Conservation (phyloP, 768 basidiomycete genomes). For the Lentinula detonsa region DNA sequence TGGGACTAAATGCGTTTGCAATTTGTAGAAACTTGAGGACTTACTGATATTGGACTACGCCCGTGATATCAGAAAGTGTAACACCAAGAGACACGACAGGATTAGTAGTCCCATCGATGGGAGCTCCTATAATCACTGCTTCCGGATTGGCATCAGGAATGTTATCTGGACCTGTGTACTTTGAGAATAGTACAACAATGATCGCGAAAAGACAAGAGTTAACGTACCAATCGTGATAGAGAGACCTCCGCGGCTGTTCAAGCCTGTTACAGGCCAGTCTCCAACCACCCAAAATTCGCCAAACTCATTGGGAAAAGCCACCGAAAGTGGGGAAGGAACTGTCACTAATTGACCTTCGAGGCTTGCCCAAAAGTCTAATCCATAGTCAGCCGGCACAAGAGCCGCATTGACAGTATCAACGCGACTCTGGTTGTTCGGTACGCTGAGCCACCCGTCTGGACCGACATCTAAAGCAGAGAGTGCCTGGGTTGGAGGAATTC, state of each 20-base stretch:
- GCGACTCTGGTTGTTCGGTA: conserved; percentile 46
- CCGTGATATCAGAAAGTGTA: conserved; percentile 43
- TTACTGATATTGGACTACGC: conserved; percentile 49
- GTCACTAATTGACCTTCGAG: conserved; percentile 54
- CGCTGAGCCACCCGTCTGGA: conserved; percentile 47
- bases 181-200: not conserved
- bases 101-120: conserved; percentile 48
- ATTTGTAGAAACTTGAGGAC: conserved; percentile 7
- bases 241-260: conserved; percentile 50
- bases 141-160: conserved; percentile 58
- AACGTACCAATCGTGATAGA: conserved; percentile 40
- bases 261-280: conserved; percentile 48
- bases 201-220: not conserved
- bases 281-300: conserved; percentile 58
- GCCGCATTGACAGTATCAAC: conserved; percentile 39
- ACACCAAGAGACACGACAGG: conserved; percentile 43
- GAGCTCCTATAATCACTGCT: conserved; percentile 44
- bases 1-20: not conserved
- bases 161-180: conserved; percentile 33
- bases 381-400: conserved; percentile 44
- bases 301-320: conserved; percentile 45
- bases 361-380: conserved; percentile 62
- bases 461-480: conserved; percentile 47
- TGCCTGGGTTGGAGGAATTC: conserved; percentile 44
- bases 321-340: conserved; percentile 38